These are phyloP conservation scores for Clathrus columnatus DNA, from an alignment of 768 basidiomycete species.

Conservation along the genomic window DNA sequence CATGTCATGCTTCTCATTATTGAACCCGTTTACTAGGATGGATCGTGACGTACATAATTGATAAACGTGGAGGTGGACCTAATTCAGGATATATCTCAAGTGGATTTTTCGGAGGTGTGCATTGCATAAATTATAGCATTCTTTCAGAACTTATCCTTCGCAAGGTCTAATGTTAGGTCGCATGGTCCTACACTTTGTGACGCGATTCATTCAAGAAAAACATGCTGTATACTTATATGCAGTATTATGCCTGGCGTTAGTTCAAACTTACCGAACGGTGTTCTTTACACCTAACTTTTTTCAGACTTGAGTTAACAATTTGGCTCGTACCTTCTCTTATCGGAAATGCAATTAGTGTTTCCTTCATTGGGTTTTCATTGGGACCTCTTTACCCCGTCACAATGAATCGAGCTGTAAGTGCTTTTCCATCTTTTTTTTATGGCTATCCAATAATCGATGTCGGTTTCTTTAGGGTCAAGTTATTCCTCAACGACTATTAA, in stretches of 20 bases:
- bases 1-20: neutral
- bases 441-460: neutral
- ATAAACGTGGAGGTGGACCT: conserved; percentile 36
- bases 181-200: conserved; percentile 26
- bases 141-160: neutral
- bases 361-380: conserved; percentile 45
- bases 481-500: conserved; percentile 62
- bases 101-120: conserved; percentile 15
- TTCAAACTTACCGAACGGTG: conserved; percentile 5
- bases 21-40: conserved; percentile 32
- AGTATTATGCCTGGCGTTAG: conserved; percentile 18
- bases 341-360: conserved; percentile 43
- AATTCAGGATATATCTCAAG: conserved; percentile 47
- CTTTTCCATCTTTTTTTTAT: neutral
- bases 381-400: conserved; percentile 48
- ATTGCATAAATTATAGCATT: neutral
- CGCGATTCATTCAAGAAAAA: conserved; percentile 13
- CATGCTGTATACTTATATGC: conserved; percentile 29
- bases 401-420: conserved; percentile 58
- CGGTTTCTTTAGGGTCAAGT: conserved; percentile 21
- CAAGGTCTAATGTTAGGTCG: conserved; percentile 52
- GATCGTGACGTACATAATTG: conserved; percentile 55
- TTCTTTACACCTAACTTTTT: neutral
- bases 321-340: conserved; percentile 51
- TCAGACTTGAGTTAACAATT: conserved; percentile 43